Evolutionary conservation across 2,329 filamentous ascomycete species (phyloP).

Genomic region (Colletotrichum spinosum): DNA sequence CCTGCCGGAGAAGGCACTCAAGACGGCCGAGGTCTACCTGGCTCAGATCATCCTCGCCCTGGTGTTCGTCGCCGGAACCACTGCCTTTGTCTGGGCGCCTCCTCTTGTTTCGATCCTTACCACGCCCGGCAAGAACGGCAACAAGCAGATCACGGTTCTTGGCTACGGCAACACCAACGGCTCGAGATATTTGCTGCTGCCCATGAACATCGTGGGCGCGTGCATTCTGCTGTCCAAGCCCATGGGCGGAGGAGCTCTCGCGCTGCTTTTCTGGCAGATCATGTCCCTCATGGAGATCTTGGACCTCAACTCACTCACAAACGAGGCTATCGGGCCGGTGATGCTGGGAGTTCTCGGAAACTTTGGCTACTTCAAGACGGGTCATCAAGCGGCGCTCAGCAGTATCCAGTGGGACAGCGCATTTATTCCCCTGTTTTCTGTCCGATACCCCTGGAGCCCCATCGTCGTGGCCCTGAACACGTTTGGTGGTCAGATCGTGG

Average conservation of each 20-base stretch:
- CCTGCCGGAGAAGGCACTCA: constrained; percentile 71
- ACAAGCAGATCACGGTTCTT: constrained; percentile 78
- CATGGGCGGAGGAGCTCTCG: constrained; percentile 89
- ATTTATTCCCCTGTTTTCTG: constrained; percentile 86
- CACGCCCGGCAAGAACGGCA: constrained; percentile 55
- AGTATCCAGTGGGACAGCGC: constrained; percentile 97
- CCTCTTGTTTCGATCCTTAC: constrained; percentile 82
- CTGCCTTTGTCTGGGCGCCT: constrained; percentile 86
- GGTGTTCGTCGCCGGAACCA: constrained; percentile 84
- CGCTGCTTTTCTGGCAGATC: constrained; percentile 87
- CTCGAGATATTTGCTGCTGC: constrained; percentile 86
- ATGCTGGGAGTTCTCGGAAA: constrained; percentile 89
- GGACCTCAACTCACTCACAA: constrained; percentile 70
- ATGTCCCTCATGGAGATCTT: constrained; percentile 79
- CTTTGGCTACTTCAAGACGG: constrained; percentile 98
- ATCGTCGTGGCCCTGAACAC: constrained; percentile 86
- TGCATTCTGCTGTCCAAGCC: constrained; percentile 90
- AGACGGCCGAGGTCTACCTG: constrained; percentile 79
- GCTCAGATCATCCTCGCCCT: constrained; percentile 85
- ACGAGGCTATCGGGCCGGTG: constrained; percentile 83
- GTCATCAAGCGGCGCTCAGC: constrained; percentile 88
- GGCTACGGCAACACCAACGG: constrained; percentile 96
- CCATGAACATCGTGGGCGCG: constrained; percentile 81
- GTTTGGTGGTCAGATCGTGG: constrained; percentile 89
- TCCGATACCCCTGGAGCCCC: constrained; percentile 91